Evolutionary conservation across 148 eudicot genomes (phyloP), one percentile per base, ranked within the genome.

Genomic region (Arbutus unedo): DNA sequence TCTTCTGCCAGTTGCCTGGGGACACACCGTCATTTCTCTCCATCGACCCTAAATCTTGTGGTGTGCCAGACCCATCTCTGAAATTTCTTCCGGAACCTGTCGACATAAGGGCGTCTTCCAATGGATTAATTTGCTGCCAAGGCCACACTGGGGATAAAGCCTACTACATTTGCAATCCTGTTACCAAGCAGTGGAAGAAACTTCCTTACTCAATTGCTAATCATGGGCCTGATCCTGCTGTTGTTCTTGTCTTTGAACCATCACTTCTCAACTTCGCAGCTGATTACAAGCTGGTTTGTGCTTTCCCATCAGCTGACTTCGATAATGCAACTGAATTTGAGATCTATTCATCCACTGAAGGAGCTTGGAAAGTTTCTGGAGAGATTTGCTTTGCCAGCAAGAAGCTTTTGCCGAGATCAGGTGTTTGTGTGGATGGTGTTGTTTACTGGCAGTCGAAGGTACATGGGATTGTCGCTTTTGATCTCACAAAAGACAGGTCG

Each of bases 141-240:
- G 91, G 89, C 43, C 74, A 68, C 11, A 18, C 66, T 82, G 88
- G 72, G 43, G 85, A 84, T 56, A 87, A 79, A 79, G 85, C 87
- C 47, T 93, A 91, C 82, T 93, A 91, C 82, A 83, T 93, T 59
- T 91, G 93, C 85, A 93, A 93, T 76, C 94, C 94, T 18, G 90
- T 82, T 18, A 90, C 86, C 41, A 81, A 83, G 82, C 90, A 87
- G 74, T 91, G 85, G 85, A 87, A 86, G 79, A 86, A 86, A 80
- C 90, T 93, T 53, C 94, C 94, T 0, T 84, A 87, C 60, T 85
- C 93, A 18, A 84, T 51, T 62, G 87, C 82, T 47, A 80, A 87
- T 84, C 97, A 93, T 79, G 94, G 96, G 53, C 59, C 87, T 19
- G 78, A 88, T 70, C 89, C 94, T 31, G 83, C 86, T 18, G 18